Conservation (phyloP, 2,329 filamentous ascomycete species). For the Phaeoacremonium minimum region DNA sequence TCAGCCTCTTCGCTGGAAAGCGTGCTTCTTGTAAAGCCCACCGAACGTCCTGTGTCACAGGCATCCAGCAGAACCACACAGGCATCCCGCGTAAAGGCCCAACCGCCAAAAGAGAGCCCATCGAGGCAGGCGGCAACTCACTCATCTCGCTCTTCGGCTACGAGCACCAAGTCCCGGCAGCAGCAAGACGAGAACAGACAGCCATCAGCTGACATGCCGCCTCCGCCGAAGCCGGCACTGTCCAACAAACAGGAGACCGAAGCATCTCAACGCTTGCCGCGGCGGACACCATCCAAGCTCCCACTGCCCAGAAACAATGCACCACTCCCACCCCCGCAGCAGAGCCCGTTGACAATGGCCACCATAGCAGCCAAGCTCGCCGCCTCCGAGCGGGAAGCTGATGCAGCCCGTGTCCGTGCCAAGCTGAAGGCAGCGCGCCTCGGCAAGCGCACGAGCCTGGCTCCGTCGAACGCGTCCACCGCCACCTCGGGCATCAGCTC, state of each 20-base stretch:
- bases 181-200: not conserved
- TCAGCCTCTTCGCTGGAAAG: constrained; percentile 19
- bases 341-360: constrained; percentile 57
- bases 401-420: constrained; percentile 58
- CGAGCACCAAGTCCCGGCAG: not conserved
- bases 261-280: not conserved
- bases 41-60: constrained; percentile 5
- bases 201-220: constrained; percentile 6
- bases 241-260: constrained; percentile 3
- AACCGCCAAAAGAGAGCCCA: not conserved
- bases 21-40: constrained; percentile 9
- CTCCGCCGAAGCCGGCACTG: constrained; percentile 5
- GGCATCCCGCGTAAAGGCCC: not conserved
- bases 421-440: constrained; percentile 53
- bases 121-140: not conserved
- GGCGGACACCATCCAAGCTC: constrained; percentile 17
- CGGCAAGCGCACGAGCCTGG: constrained; percentile 21
- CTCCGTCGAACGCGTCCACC: constrained; percentile 8
- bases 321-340: constrained; percentile 32
- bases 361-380: constrained; percentile 60
- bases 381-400: constrained; percentile 59
- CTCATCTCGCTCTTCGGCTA: not conserved
- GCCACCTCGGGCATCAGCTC: constrained; percentile 11
- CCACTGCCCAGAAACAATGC: constrained; percentile 27
- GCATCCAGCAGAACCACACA: constrained; percentile 5